These are phyloP conservation scores for Scutellaria baicalensis DNA, from an alignment of 257 asterid species.

Conservation along the genomic window DNA sequence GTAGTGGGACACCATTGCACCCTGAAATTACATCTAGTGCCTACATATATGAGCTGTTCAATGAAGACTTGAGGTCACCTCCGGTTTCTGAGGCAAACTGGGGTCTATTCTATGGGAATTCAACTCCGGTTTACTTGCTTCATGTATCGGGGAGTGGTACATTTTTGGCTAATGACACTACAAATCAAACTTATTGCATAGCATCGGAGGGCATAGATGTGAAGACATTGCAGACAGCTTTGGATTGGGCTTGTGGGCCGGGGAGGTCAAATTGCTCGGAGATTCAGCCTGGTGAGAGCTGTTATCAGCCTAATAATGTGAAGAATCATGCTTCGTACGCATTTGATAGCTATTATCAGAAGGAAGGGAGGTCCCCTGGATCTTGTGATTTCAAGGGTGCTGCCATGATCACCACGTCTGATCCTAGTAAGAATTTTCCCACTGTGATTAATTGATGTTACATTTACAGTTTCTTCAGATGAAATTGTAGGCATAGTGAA, in stretches of 20 bases:
- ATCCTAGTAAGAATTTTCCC: slow-evolving; percentile 76
- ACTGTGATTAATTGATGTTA: not conserved
- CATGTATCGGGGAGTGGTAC: slow-evolving; percentile 91
- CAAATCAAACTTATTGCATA: slow-evolving; percentile 80
- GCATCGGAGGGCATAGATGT: slow-evolving; percentile 62
- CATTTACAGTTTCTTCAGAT: not conserved
- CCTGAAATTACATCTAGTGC: slow-evolving; percentile 81
- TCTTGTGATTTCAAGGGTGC: slow-evolving; percentile 98
- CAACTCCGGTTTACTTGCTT: slow-evolving; percentile 87
- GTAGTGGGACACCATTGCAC: slow-evolving; percentile 79
- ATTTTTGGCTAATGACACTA: slow-evolving; percentile 86
- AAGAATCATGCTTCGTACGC: slow-evolving; percentile 87
- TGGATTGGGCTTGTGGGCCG: slow-evolving; percentile 99
- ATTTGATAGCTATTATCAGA: slow-evolving; percentile 89
- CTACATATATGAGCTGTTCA: slow-evolving; percentile 81
- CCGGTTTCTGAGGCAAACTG: slow-evolving; percentile 88
- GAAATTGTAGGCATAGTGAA: not conserved
- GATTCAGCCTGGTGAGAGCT: slow-evolving; percentile 92
- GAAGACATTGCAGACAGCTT: slow-evolving; percentile 78
- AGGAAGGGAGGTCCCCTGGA: slow-evolving; percentile 51
- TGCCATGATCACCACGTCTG: slow-evolving; percentile 94
- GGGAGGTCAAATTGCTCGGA: slow-evolving; percentile 95
- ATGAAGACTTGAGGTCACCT: slow-evolving; percentile 87
- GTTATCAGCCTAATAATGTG: slow-evolving; percentile 89
- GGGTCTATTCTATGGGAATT: slow-evolving; percentile 85